These are phyloP conservation scores for Vaccinium darrowii DNA, from an alignment of 148 eudicot genomes.

Conservation along the genomic window DNA sequence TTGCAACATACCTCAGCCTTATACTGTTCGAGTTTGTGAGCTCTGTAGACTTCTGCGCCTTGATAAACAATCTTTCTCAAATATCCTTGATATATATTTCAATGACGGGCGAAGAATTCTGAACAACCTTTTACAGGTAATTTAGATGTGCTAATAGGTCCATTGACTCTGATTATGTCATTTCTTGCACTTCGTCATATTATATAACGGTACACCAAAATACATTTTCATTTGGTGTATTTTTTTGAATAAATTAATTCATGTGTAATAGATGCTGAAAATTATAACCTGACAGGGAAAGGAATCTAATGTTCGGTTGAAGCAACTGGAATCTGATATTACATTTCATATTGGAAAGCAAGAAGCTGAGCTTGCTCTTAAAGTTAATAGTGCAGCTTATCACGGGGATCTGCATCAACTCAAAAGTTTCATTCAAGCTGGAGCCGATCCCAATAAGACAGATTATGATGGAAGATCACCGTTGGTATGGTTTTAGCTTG, in stretches of 20 bases:
- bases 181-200: slow-evolving; percentile 1
- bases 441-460: slow-evolving; percentile 83
- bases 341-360: slow-evolving; percentile 75
- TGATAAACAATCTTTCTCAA: slow-evolving; percentile 80
- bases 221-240: neutral
- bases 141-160: neutral
- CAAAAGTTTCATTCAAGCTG: slow-evolving; percentile 65
- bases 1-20: slow-evolving; percentile 91
- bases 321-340: slow-evolving; percentile 78
- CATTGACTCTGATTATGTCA: neutral
- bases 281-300: slow-evolving; percentile 51
- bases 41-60: slow-evolving; percentile 82
- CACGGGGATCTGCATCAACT: slow-evolving; percentile 78
- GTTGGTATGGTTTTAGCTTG: slow-evolving; percentile 47
- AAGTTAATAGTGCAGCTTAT: slow-evolving; percentile 78
- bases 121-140: slow-evolving; percentile 82
- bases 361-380: slow-evolving; percentile 94
- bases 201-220: neutral
- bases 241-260: slow-evolving; percentile 13
- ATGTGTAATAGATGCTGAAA: neutral
- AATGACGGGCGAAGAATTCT: slow-evolving; percentile 71
- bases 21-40: slow-evolving; percentile 72
- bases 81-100: slow-evolving; percentile 81
- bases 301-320: slow-evolving; percentile 58
- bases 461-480: slow-evolving; percentile 95